These are phyloP conservation scores for Phytophthora megakarya DNA, from an alignment of 352 stramenopile genomes.

Conservation along the genomic window DNA sequence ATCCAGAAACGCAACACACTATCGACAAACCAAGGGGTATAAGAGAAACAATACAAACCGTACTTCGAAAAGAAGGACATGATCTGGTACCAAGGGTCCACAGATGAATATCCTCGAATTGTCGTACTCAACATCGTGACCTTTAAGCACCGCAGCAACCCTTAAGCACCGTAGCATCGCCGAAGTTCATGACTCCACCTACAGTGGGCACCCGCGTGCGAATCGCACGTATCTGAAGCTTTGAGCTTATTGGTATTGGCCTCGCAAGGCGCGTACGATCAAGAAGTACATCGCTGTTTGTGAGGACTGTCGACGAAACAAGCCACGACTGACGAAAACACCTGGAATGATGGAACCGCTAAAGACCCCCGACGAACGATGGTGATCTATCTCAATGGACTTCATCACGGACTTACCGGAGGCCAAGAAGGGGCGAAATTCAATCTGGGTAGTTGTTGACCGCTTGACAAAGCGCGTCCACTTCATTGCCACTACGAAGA, in stretches of 20 bases:
- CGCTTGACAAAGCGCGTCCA: not conserved
- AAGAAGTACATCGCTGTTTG: conserved; percentile 13
- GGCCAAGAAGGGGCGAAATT: too few relatives aligned
- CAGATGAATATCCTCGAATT: too few relatives aligned
- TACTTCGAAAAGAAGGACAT: conserved; percentile 9
- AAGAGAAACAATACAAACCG: conserved; percentile 3
- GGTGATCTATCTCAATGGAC: conserved; percentile 16
- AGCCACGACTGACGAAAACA: conserved; percentile 6
- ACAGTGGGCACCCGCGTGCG: too few relatives aligned
- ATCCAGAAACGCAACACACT: not conserved
- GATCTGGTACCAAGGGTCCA: too few relatives aligned
- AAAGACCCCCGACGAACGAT: conserved; percentile 7
- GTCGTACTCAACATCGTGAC: too few relatives aligned
- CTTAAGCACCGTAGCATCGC: too few relatives aligned
- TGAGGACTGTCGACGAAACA: conserved; percentile 8
- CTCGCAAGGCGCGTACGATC: not conserved
- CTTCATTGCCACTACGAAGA: not conserved
- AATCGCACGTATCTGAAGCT: not conserved
- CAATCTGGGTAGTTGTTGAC: too few relatives aligned
- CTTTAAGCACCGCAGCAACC: too few relatives aligned
- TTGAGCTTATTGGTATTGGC: not conserved
- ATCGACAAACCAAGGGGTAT: not conserved
- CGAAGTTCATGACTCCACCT: too few relatives aligned
- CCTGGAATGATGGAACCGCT: conserved; percentile 8
- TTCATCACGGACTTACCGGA: not conserved